Evolutionary conservation across 1,284 basidiomycete species (phyloP), one percentile per base, ranked within the genome.

Genomic region (Moesziomyces aphidis): DNA sequence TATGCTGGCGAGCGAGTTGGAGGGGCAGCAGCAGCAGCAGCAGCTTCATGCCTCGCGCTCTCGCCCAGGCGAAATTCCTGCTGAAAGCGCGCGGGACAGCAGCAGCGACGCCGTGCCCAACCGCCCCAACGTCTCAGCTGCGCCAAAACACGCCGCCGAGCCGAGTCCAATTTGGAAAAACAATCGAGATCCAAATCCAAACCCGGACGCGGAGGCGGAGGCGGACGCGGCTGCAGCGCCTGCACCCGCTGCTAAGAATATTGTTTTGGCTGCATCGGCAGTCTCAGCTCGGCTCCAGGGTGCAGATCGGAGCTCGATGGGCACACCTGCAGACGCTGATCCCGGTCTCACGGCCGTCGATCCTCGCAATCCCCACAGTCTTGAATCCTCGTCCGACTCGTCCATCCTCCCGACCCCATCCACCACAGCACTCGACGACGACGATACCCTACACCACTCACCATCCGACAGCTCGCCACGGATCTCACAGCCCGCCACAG

Each of bases 1-100:
- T 23, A 52, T 65, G 44, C 6, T 50, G n/a, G 15, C 36, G 5
- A 22, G 17, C 49, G 44, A 55, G 31, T 17, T 31, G 22, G 39
- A 36, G 21, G 46, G 31, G 4, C 31, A 54, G 59, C 22, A 48
- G 5, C 21, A 36, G 19, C 39, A 19, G 1, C 15, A 19, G 39
- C 39, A 39, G 36, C 36, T 5, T 9, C 36, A 19, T 28, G 39
- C 39, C 26, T 28, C 6, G 39, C 39, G 17, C 19, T 17, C 39
- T 42, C 17, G 39, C 17, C 17, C 6, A 5, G 39, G 19, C 39
- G 17, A 5, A 19, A 42, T 42, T 42, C 39, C 39, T 42, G 39
- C 39, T 42, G 39, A 42, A 42, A 42, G 39, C 39, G 39, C 17
- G 15, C 17, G 39, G 39, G 17, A 1, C 15, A n/a, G 19, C 39